Evolutionary conservation across 2,329 filamentous ascomycete genomes (phyloP).

Genomic region (Xylariaceae sp.): DNA sequence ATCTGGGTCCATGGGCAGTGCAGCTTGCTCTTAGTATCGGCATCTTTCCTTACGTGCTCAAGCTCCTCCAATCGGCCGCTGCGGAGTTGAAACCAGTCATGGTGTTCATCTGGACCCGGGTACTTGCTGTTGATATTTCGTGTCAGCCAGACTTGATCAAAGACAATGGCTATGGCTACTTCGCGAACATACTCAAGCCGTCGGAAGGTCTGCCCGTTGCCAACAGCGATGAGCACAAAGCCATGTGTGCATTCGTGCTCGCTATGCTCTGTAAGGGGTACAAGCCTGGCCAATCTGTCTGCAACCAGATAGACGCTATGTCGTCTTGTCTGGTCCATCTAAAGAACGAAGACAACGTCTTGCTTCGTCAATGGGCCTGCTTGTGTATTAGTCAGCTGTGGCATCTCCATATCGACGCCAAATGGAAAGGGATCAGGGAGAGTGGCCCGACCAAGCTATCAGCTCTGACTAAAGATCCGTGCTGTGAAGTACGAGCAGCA

Average conservation of each 20-base stretch:
- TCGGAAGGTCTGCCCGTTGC: conserved; percentile 77
- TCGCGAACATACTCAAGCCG: conserved; percentile 86
- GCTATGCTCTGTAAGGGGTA: conserved; percentile 97
- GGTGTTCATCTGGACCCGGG: conserved; percentile 98
- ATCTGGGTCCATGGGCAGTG: conserved; percentile 97
- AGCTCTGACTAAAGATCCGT: conserved; percentile 75
- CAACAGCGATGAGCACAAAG: conserved; percentile 90
- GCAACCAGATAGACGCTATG: conserved; percentile 86
- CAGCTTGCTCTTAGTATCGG: conserved; percentile 95
- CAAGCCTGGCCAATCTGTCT: conserved; percentile 85
- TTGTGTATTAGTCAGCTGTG: conserved; percentile 93
- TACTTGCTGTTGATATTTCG: conserved; percentile 89
- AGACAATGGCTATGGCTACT: conserved; percentile 96
- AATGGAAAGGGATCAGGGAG: conserved; percentile 91
- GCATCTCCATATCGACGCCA: conserved; percentile 85
- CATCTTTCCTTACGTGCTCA: conserved; percentile 98
- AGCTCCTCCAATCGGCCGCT: conserved; percentile 90
- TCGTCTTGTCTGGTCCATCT: conserved; percentile 81
- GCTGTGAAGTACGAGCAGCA: conserved; percentile 87
- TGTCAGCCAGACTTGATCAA: conserved; percentile 94
- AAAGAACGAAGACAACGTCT: conserved; percentile 77
- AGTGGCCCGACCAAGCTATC: conserved; percentile 79
- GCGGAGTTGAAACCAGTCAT: conserved; percentile 95
- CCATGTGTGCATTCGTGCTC: conserved; percentile 98
- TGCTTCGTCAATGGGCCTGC: conserved; percentile 92